Evolutionary conservation across 2,329 filamentous ascomycete species (phyloP).

Genomic region (Fusarium redolens): DNA sequence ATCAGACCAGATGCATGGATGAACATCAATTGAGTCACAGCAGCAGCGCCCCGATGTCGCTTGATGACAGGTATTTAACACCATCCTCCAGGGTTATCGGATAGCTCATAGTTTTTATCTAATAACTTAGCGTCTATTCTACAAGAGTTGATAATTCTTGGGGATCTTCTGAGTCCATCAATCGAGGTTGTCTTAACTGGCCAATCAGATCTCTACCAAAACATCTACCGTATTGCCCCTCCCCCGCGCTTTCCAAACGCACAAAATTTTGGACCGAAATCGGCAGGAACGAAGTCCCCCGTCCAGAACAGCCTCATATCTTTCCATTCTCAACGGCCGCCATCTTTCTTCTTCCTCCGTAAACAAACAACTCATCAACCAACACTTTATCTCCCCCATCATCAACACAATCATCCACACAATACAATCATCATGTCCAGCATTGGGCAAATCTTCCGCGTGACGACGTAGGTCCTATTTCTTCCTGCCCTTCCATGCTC

Average conservation of each 20-base stretch:
- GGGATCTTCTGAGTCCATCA: not conserved
- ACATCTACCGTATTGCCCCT: conserved; percentile 19
- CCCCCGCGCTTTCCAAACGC: conserved; percentile 11
- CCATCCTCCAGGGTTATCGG: too few species aligned
- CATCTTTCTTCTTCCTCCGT: conserved; percentile 15
- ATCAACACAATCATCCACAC: not conserved
- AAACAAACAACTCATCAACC: conserved; percentile 15
- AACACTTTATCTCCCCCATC: not conserved
- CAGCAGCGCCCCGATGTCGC: conserved; percentile 26
- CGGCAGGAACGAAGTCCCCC: conserved; percentile 7
- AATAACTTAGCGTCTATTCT: not conserved
- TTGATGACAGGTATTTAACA: conserved; percentile 3
- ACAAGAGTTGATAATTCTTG: not conserved
- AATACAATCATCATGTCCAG: conserved; percentile 75
- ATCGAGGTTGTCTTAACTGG: not conserved
- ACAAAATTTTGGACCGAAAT: conserved; percentile 34
- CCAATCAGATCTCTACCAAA: conserved; percentile 19
- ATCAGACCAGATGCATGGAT: not conserved
- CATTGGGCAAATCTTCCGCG: conserved; percentile 71
- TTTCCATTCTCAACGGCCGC: conserved; percentile 32
- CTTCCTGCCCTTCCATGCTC: not conserved
- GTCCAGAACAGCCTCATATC: conserved; percentile 3
- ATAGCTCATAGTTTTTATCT: not conserved
- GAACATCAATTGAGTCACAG: conserved; percentile 26
- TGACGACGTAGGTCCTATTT: conserved; percentile 72